Base-by-base conservation (phyloP, 2,329 filamentous ascomycete species). In the Herpomyces periplanetae region DNA sequence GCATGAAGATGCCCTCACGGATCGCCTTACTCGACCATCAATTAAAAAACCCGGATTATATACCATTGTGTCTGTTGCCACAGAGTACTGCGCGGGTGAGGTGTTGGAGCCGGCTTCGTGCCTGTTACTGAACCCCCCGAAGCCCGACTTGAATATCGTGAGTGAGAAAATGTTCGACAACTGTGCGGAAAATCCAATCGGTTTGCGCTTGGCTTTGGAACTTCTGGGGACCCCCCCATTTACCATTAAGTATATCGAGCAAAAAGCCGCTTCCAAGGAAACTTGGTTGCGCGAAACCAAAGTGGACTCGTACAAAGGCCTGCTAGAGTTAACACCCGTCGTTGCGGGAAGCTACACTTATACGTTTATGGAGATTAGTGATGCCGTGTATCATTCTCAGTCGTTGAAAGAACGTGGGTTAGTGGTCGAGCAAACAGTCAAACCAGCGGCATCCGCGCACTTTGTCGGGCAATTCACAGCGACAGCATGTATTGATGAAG, bases 61-160 rank as follows among this genome's bases (percentile, higher is more conserved):
- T 39, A 75, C 63, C 1, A 39, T 96, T 22, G 62, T 57, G 26
- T 55, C 64, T 7, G 53, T 91, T 4, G 55, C 59, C 1, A 84
- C 66, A 21, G 58, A 64, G 10, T 63, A 57, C 24, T 96, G 80
- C 32, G 47, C 56, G 13, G 80, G 80, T 17, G 73, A 91, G 28
- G 58, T 96, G 3, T 50, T 75, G 26, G 80, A 96, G 35, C 80
- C 80, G 11, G 66, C 75, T 2, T 80, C 73, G n/a, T 91, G 75
- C 35, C 47, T 87, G 23, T 44, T 96, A 20, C 49, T 84, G 27
- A 96, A 91, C 27, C 80, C 80, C 3, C 60, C 80, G 1, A 61
- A 87, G 38, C 80, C 80, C 5, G 55, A 61, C 21, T 37, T 96
- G 22, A 46, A 53, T 3, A 44, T 96, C 19, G 51, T 50, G 13